Conservation (phyloP, 352 stramenopile species). For the Globisporangium viniferum region DNA sequence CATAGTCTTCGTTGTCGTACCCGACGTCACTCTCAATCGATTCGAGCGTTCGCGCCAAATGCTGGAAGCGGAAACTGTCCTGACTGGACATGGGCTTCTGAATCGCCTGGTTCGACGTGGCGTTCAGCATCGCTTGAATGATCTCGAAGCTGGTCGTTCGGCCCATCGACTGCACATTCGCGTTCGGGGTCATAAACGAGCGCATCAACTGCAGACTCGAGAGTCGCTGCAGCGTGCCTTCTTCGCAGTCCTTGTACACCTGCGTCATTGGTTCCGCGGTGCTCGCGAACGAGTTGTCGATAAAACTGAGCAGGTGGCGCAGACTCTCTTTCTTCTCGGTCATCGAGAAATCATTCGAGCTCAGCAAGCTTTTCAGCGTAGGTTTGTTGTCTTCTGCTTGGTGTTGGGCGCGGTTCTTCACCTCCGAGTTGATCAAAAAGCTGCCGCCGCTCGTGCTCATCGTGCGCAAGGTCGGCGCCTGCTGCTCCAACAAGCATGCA, state of each 20-base stretch:
- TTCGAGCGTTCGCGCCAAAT: constrained; percentile 71
- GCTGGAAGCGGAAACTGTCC: constrained; percentile 85
- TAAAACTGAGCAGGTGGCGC: constrained; percentile 75
- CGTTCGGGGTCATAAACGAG: constrained; percentile 58
- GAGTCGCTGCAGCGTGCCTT: constrained; percentile 62
- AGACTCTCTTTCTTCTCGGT: constrained; percentile 87
- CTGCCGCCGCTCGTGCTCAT: constrained; percentile 51
- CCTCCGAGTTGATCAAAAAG: constrained; percentile 55
- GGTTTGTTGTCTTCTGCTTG: constrained; percentile 34
- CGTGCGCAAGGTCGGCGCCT: constrained; percentile 41
- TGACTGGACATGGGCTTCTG: constrained; percentile 87
- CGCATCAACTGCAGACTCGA: constrained; percentile 82
- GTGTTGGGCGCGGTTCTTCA: constrained; percentile 36
- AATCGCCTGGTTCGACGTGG: constrained; percentile 79
- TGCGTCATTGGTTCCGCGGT: constrained; percentile 72
- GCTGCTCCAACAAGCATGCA: constrained; percentile 70
- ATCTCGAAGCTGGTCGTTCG: constrained; percentile 87
- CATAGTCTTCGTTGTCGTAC: constrained; percentile 84
- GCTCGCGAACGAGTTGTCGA: constrained; percentile 81
- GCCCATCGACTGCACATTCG: constrained; percentile 39
- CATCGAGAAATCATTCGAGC: constrained; percentile 80
- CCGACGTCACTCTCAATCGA: constrained; percentile 80
- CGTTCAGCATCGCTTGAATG: constrained; percentile 86
- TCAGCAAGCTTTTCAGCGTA: constrained; percentile 77
- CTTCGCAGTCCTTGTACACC: constrained; percentile 77